Evolutionary conservation across 106 monocot genomes (phyloP), one percentile per base, ranked within the genome.

Genomic region (Dendrobium chrysotoxum): DNA sequence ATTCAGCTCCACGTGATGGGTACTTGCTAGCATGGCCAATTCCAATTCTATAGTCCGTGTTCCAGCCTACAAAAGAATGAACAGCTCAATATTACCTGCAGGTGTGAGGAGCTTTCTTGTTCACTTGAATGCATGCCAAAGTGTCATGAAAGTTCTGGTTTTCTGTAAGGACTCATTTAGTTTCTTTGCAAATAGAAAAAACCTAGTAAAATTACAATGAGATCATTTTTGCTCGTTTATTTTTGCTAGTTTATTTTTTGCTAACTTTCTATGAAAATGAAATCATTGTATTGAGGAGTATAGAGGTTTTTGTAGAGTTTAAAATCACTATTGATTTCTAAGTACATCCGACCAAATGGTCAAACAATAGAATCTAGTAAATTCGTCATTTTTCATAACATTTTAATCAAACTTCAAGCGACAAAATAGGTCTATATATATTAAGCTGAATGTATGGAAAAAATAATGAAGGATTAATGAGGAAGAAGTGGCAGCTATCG

Each of bases 1-100:
- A 81, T 89, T 98, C 81, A 98, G 76, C 88, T 98, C 94, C 53
- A 98, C 88, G 79, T 98, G 97, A 77, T 92, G 86, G 21, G 91
- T 85, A 77, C 97, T 92, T 8, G 94, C 92, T 35, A 98, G 80
- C 66, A 89, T 98, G 4, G 92, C 82, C 78, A 98, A 39, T 66
- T 98, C 97, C 17, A 98, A 80, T 80, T 98, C 94, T 84, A 94
- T 88, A 45, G 81, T 94, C n/a, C 94, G 76, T 8, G 83, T 89
- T 53, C 97, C 97, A 79, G 97, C 88, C 96, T 97, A 83, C 61
- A 87, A 67, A 75, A 84, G 40, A 55, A 76, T 23, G 13, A 78
- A 79, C 30, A 28, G 20, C 9, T 28, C 21, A 23, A 30, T 28
- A 47, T 12, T 30, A 53, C 21, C 28, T 5, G 72, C 80, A 50